phyloP scores from a whole-genome alignment of 108 stramenopile genomes.

The Cyclostephanos invisitatus region DNA sequence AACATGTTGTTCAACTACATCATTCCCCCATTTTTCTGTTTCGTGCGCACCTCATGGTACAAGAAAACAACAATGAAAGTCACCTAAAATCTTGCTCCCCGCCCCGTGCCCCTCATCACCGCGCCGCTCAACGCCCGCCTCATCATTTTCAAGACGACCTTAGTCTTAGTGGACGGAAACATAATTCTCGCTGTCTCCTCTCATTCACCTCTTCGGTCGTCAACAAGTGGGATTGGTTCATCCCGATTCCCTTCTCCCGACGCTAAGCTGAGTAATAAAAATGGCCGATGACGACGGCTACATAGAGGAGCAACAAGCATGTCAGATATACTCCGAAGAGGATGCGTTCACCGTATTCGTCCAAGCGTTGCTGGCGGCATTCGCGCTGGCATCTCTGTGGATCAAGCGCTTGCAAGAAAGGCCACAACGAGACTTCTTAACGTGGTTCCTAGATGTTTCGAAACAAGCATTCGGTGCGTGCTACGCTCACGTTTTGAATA shows the following conservation, averaged over 20 bases:
- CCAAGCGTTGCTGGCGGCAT: conserved; percentile 71
- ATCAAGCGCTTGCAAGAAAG: conserved; percentile 77
- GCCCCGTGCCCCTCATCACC: too few species aligned
- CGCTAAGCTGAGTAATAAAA: conserved; percentile 3
- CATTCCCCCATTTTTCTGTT: too few species aligned
- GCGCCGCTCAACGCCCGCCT: too few species aligned
- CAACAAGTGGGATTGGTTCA: neutral
- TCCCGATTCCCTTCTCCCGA: neutral
- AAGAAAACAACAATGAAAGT: too few species aligned
- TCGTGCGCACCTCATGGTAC: too few species aligned
- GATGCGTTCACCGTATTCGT: conserved; percentile 85
- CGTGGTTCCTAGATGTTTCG: conserved; percentile 87
- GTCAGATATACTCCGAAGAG: conserved; percentile 80
- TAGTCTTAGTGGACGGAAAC: too few species aligned
- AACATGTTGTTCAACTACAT: too few species aligned
- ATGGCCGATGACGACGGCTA: conserved; percentile 42
- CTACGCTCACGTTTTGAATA: conserved; percentile 89
- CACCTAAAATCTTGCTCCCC: too few species aligned
- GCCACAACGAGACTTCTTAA: conserved; percentile 74
- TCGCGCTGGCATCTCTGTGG: conserved; percentile 78
- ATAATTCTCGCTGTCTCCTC: too few species aligned
- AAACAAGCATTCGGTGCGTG: conserved; percentile 89
- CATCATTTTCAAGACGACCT: too few species aligned
- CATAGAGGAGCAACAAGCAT: conserved; percentile 41
- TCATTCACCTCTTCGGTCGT: neutral